Percentiles rank a stretch among this genome's conserved stretches.
Evolutionary conservation across 371 early-diverging fungal species (phyloP).

Genomic region (Lichtheimia corymbifera): DNA sequence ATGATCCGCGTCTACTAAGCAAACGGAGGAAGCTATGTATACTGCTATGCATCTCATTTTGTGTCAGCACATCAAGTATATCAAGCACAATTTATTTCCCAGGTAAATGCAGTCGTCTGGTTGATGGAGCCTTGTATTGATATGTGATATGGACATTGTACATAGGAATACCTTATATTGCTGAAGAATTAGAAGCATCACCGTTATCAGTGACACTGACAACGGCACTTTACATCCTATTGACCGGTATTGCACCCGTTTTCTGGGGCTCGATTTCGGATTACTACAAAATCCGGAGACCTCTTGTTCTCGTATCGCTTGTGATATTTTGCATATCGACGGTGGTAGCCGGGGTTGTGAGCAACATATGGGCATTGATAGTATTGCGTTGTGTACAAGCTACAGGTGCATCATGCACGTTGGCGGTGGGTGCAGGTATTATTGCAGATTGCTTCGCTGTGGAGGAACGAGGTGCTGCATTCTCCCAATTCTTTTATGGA

Average conservation of each 20-base stretch:
- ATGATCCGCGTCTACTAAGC: slow-evolving; percentile 26
- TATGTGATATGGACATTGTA: neutral
- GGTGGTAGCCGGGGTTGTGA: slow-evolving; percentile 65
- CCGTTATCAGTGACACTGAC: slow-evolving; percentile 53
- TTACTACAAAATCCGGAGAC: slow-evolving; percentile 54
- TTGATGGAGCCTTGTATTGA: neutral
- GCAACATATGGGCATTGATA: slow-evolving; percentile 58
- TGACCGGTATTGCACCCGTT: slow-evolving; percentile 61
- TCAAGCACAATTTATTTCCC: slow-evolving; percentile 31
- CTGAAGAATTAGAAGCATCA: slow-evolving; percentile 47
- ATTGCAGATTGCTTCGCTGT: slow-evolving; percentile 24
- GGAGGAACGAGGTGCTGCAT: slow-evolving; percentile 32
- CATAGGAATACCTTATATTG: slow-evolving; percentile 51
- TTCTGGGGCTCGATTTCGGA: slow-evolving; percentile 72
- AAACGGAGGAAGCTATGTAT: slow-evolving; percentile 16
- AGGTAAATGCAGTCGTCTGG: slow-evolving; percentile 4
- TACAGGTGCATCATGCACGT: slow-evolving; percentile 62
- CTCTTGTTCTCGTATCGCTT: slow-evolving; percentile 57
- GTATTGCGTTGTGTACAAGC: slow-evolving; percentile 71
- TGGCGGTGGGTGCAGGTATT: slow-evolving; percentile 22
- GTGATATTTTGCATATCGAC: slow-evolving; percentile 61
- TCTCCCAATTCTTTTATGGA: slow-evolving; percentile 50
- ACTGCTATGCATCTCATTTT: slow-evolving; percentile 16
- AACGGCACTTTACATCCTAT: slow-evolving; percentile 54
- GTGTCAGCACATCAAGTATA: slow-evolving; percentile 26